These are phyloP conservation scores for Kodamaea nitidulidarum DNA, from an alignment of 805 yeast genomes.

Conservation along the genomic window DNA sequence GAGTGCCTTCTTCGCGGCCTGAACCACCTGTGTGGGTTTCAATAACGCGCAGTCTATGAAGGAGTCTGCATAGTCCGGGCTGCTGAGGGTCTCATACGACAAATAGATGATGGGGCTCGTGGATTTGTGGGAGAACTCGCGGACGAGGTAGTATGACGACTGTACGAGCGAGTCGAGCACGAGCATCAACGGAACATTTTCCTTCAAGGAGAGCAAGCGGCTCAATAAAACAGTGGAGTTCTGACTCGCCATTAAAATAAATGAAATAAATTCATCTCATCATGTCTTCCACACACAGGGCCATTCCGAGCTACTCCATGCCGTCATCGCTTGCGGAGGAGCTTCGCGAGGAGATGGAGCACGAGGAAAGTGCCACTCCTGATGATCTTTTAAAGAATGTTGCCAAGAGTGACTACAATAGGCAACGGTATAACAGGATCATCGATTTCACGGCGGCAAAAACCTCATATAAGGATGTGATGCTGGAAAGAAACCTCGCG, in stretches of 20 bases:
- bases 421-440: slow-evolving; percentile 24
- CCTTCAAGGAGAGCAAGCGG: slow-evolving; percentile 66
- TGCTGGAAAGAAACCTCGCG: slow-evolving; percentile 39
- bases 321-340: slow-evolving; percentile 26
- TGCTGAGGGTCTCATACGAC: slow-evolving; percentile 62
- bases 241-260: slow-evolving; percentile 27
- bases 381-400: slow-evolving; percentile 13
- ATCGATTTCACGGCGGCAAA: slow-evolving; percentile 15
- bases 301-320: slow-evolving; percentile 26
- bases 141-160: slow-evolving; percentile 52
- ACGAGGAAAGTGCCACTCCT: slow-evolving; percentile 14
- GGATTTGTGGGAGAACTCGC: slow-evolving; percentile 51
- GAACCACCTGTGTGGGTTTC: slow-evolving; percentile 16
- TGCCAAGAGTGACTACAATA: slow-evolving; percentile 26
- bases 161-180: slow-evolving; percentile 69
- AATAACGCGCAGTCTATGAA: slow-evolving; percentile 44
- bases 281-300: slow-evolving; percentile 3
- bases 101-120: slow-evolving; percentile 45
- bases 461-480: slow-evolving; percentile 39
- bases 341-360: slow-evolving; percentile 20
- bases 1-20: slow-evolving; percentile 19
- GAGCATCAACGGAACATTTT: slow-evolving; percentile 68
- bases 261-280: not conserved
- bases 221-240: slow-evolving; percentile 51
- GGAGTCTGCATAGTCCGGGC: slow-evolving; percentile 47